Base-by-base conservation (phyloP, 495 filamentous ascomycete genomes). In the Penicillium roqueforti region DNA sequence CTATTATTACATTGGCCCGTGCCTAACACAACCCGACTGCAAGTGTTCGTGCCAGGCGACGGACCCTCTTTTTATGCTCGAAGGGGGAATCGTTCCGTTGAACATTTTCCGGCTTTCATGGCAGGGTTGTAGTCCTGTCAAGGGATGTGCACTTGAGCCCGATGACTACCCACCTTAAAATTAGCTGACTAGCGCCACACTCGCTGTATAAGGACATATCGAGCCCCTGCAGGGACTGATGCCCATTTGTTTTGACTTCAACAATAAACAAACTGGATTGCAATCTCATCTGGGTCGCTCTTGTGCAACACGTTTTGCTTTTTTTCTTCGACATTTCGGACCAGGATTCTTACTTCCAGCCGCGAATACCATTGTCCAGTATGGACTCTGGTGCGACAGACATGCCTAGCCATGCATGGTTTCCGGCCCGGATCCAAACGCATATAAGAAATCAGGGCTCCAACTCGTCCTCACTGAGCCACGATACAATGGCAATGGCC, bases 121-220 rank as follows among this genome's bases (percentile, higher is more conserved):
- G 58, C 54, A 59, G 56, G 61, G 45, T 62, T 28, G 37, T 54
- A n/a, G 41, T 56, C 56, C 51, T 62, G 64, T 60, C 64, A 67
- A 67, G 64, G 64, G 58, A 60, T 66, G 49, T 54, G 11, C 54
- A 42, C 29, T 43, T 51, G 25, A 43, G 46, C 61, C 59, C 52
- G 54, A 58, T 62, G 54, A 62, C 59, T 62, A 44, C 54, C 56
- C 51, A 58, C 55, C 56, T 51, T 48, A 47, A 53, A 53, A 58
- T 34, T 47, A 51, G 40, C 41, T 41, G 43, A 48, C 50, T 63
- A 59, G 61, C 52, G 58, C 56, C 59, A 60, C 45, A 55, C 26
- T 49, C 36, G 26, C 31, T 65, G 64, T 67, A 67, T 67, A 67
- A 67, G 64, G 61, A 52, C 50, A 54, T 59, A 54, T 62, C 50